Conservation (phyloP, 2,329 filamentous ascomycete genomes). For the Talaromyces albobiverticillius region DNA sequence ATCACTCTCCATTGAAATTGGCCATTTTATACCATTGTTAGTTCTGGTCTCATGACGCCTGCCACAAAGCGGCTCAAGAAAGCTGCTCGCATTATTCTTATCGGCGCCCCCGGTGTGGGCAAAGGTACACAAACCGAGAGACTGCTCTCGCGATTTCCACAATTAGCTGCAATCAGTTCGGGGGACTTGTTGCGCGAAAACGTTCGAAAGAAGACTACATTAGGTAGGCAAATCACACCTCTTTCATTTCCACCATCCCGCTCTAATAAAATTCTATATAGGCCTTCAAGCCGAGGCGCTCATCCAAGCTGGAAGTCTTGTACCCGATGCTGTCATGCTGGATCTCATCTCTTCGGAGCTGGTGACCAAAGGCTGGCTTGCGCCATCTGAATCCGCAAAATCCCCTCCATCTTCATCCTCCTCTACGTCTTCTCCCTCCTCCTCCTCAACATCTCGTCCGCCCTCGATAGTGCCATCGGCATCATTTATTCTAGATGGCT, state of each 20-base stretch:
- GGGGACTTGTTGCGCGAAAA: conserved; percentile 89
- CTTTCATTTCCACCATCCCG: too few species aligned
- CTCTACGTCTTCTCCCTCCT: neutral
- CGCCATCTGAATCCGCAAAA: conserved; percentile 30
- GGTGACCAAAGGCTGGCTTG: conserved; percentile 78
- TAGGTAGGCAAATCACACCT: conserved; percentile 57
- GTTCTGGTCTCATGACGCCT: conserved; percentile 25
- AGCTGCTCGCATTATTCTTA: conserved; percentile 88
- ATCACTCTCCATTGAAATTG: neutral
- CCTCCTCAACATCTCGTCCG: conserved; percentile 20
- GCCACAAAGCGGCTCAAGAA: conserved; percentile 59
- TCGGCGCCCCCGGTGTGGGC: conserved; percentile 93
- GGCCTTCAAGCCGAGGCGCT: conserved; percentile 86
- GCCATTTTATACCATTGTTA: neutral
- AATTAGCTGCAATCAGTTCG: conserved; percentile 87
- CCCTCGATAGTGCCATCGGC: conserved; percentile 66
- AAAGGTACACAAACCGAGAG: conserved; percentile 96
- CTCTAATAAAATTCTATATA: too few species aligned
- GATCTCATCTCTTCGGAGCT: conserved; percentile 90
- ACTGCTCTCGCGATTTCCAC: conserved; percentile 79
- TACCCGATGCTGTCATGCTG: conserved; percentile 86
- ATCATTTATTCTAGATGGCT: conserved; percentile 94
- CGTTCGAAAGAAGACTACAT: conserved; percentile 81
- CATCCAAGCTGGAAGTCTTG: conserved; percentile 85
- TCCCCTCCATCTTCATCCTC: conserved; percentile 42